These are phyloP conservation scores for Pseudocercospora cruenta DNA, from an alignment of 2,329 filamentous ascomycete species.

Conservation along the genomic window DNA sequence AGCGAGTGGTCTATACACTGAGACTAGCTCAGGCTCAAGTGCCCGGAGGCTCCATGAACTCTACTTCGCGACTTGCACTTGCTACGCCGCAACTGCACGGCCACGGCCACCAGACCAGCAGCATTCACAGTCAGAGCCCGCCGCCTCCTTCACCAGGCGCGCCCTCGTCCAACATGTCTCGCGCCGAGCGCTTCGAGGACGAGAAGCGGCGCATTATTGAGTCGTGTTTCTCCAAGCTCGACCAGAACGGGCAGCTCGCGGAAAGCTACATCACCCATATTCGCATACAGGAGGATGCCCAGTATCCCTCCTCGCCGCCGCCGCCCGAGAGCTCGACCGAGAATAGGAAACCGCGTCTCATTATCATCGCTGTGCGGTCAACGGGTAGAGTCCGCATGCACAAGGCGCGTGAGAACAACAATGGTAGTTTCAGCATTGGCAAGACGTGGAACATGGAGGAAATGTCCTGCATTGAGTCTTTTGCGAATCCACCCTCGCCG, in stretches of 20 bases:
- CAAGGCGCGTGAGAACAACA: conserved; percentile 93
- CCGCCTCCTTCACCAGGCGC: conserved; percentile 12
- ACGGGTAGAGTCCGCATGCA: conserved; percentile 93
- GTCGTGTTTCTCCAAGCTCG: conserved; percentile 90
- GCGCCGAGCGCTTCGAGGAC: conserved; percentile 90
- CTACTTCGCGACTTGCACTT: conserved; percentile 1
- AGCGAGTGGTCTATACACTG: too few species aligned
- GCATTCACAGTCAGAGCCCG: conserved; percentile 5
- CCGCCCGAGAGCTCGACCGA: conserved; percentile 74
- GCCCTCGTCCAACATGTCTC: conserved; percentile 32
- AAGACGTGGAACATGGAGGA: conserved; percentile 99
- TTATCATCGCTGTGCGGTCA: conserved; percentile 90
- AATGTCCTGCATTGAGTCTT: conserved; percentile 80
- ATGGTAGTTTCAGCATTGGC: conserved; percentile 93
- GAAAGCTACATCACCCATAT: conserved; percentile 99
- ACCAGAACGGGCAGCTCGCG: conserved; percentile 77
- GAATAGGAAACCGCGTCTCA: conserved; percentile 84
- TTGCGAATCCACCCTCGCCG: conserved; percentile 52
- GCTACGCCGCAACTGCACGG: conserved; percentile 8
- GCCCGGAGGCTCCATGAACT: not conserved
- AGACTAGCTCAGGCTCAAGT: not conserved
- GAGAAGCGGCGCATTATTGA: conserved; percentile 94
- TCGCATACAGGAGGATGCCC: conserved; percentile 82
- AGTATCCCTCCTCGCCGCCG: conserved; percentile 79
- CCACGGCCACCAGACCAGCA: conserved; percentile 4